Conservation (phyloP, 164 flowering plant genomes). For the Tetracentron sinense region DNA sequence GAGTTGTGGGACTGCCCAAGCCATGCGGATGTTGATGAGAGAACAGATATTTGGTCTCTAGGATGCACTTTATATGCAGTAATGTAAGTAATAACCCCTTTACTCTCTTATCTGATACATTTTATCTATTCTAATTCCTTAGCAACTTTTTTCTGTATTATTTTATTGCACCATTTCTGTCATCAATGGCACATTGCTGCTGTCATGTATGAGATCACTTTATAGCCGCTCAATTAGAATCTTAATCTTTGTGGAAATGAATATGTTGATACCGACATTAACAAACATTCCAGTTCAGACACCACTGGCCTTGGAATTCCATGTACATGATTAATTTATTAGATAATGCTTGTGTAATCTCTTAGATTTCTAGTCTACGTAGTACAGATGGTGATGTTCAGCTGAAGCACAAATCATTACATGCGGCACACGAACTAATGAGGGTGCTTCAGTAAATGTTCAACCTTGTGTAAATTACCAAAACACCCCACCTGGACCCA, state of each 20-base stretch:
- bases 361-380: too few species aligned
- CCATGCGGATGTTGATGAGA: constrained; percentile 86
- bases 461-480: too few species aligned
- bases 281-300: neutral
- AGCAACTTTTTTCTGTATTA: too few species aligned
- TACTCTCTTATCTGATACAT: constrained; percentile 8
- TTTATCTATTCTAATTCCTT: neutral
- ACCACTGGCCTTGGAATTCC: neutral
- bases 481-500: too few species aligned
- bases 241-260: neutral
- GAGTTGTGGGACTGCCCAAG: constrained; percentile 99
- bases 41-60: constrained; percentile 95
- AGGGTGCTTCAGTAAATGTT: too few species aligned
- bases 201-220: neutral
- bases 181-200: too few species aligned
- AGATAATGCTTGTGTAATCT: too few species aligned
- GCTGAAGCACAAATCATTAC: too few species aligned
- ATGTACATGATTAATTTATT: too few species aligned
- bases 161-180: neutral
- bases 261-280: neutral
- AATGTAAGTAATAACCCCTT: constrained; percentile 53
- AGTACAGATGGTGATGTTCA: too few species aligned
- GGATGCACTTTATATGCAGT: constrained; percentile 94
- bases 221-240: neutral
- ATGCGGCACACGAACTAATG: too few species aligned